Conservation (phyloP, 2,329 filamentous ascomycete genomes). For the Diaporthe eres region DNA sequence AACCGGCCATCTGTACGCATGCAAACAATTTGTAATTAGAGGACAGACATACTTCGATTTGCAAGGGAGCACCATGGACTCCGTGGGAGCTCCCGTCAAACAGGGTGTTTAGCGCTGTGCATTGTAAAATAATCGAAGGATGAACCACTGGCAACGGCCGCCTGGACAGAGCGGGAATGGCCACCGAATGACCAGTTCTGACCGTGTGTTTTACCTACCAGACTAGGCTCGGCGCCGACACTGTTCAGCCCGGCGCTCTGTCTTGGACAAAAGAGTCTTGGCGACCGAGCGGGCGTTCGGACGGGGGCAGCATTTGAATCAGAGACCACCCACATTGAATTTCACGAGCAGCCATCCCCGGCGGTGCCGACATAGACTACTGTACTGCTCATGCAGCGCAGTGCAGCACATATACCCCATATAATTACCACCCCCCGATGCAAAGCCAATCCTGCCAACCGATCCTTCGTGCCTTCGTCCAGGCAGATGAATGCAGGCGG, state of each 20-base stretch:
- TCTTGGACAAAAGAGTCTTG: background rate
- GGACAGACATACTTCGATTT: too few relatives aligned
- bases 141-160: background rate
- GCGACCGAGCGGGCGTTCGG: constrained; percentile 24
- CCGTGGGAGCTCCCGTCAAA: too few relatives aligned
- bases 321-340: background rate
- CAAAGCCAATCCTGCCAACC: background rate
- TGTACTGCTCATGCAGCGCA: background rate
- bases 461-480: background rate
- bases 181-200: background rate
- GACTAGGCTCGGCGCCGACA: constrained; percentile 13
- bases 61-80: too few relatives aligned
- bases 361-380: background rate
- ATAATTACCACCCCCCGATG: background rate
- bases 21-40: too few relatives aligned
- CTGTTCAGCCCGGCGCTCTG: background rate
- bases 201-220: background rate
- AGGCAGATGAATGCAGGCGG: background rate
- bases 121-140: background rate
- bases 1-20: too few relatives aligned
- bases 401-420: background rate
- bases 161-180: background rate
- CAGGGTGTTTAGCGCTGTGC: too few relatives aligned
- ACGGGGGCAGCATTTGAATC: background rate
- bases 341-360: background rate